A percentile compares a stretch with the other conserved stretches of the same genome.
Evolutionary conservation across 768 basidiomycete genomes (phyloP).

Genomic region (Pleurotus tuoliensis): DNA sequence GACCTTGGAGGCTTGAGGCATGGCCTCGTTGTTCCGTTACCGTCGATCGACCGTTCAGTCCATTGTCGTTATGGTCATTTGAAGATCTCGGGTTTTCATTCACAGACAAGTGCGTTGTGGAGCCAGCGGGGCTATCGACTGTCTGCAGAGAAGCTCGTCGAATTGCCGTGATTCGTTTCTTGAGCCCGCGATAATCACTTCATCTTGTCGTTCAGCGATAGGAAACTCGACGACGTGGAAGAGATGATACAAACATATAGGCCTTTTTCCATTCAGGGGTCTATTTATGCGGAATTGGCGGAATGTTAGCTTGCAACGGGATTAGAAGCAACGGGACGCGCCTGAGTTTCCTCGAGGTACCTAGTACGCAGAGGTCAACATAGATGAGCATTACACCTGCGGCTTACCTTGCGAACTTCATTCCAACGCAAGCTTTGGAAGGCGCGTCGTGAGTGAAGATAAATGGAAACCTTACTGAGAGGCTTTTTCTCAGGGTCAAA

Average conservation of each 20-base stretch:
- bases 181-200: conserved; percentile 73
- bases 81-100: conserved; percentile 2
- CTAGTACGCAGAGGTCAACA: conserved; percentile 26
- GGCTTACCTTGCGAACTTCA: conserved; percentile 60
- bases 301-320: not conserved
- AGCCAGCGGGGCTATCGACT: conserved; percentile 11
- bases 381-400: not conserved
- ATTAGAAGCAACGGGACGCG: conserved; percentile 16
- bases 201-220: not conserved
- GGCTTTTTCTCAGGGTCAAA: too few relatives aligned
- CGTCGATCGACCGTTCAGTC: not conserved
- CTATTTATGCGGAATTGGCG: conserved; percentile 27
- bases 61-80: not conserved
- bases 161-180: conserved; percentile 60
- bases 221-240: not conserved
- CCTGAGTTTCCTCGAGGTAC: conserved; percentile 70
- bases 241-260: conserved; percentile 47
- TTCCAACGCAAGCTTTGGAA: conserved; percentile 15
- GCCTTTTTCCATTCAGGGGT: conserved; percentile 73
- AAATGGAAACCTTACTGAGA: too few relatives aligned
- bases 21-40: not conserved
- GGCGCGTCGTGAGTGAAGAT: too few relatives aligned
- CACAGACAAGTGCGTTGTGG: not conserved
- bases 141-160: conserved; percentile 28
- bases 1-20: too few relatives aligned